phyloP scores from a whole-genome alignment of 768 basidiomycete genomes.

The Lactarius akahatsu region DNA sequence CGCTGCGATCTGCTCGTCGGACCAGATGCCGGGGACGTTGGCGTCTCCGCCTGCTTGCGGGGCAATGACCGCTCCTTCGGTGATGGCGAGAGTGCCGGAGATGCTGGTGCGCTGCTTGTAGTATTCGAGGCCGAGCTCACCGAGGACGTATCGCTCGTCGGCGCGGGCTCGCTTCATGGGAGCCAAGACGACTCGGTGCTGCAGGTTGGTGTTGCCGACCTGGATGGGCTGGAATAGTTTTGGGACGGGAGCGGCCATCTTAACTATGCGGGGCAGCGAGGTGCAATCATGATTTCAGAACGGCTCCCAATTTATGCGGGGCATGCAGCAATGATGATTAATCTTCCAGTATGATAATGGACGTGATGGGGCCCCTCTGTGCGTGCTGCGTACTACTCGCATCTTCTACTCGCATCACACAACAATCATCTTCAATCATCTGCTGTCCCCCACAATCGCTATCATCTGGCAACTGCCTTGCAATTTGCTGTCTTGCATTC shows the following conservation, averaged over 20 bases:
- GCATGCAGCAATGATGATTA: background rate
- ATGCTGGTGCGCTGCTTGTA: constrained; percentile 48
- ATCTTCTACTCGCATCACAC: too few relatives aligned
- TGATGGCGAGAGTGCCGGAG: constrained; percentile 54
- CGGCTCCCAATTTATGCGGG: background rate
- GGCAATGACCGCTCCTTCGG: constrained; percentile 57
- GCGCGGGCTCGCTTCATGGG: constrained; percentile 52
- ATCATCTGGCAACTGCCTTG: too few relatives aligned
- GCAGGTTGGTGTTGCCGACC: constrained; percentile 43
- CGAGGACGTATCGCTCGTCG: constrained; percentile 37
- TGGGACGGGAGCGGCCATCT: too few relatives aligned
- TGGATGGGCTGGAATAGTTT: constrained; percentile 48
- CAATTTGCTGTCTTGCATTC: too few relatives aligned
- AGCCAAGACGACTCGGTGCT: constrained; percentile 54
- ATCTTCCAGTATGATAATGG: background rate
- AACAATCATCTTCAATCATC: too few relatives aligned
- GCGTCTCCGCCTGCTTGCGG: constrained; percentile 44
- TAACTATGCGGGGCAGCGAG: too few relatives aligned
- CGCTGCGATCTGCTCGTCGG: constrained; percentile 46
- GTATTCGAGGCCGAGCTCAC: constrained; percentile 42
- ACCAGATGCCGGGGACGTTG: constrained; percentile 50
- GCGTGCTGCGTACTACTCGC: too few relatives aligned
- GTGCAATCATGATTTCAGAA: too few relatives aligned
- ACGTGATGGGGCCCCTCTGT: too few relatives aligned
- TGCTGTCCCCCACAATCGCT: too few relatives aligned